A percentile compares a stretch with the other conserved stretches of the same genome.
phyloP scores from a whole-genome alignment of 306 rosid genomes.

The Gastrolobium bilobum region DNA sequence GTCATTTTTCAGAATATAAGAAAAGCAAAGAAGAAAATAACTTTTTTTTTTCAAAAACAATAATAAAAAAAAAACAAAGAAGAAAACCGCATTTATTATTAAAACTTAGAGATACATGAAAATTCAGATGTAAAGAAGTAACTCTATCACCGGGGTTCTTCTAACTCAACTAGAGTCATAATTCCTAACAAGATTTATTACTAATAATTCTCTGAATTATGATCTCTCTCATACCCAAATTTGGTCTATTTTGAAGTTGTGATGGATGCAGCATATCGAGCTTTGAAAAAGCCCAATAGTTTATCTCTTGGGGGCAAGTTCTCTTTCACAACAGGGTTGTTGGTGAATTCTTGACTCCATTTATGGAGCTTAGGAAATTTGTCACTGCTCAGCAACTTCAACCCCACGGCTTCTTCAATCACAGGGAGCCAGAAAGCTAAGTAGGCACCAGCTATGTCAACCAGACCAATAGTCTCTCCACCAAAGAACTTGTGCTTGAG shows the following conservation, averaged over 20 bases:
- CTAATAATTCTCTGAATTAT: neutral
- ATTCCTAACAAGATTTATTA: neutral
- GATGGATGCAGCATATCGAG: constrained; percentile 25
- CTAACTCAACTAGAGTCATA: too few relatives aligned
- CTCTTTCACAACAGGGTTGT: constrained; percentile 51
- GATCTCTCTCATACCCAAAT: neutral
- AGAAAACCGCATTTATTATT: too few relatives aligned
- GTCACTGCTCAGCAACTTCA: constrained; percentile 47
- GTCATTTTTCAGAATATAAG: too few relatives aligned
- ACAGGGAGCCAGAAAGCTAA: constrained; percentile 62
- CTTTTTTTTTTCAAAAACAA: too few relatives aligned
- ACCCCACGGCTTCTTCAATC: constrained; percentile 55
- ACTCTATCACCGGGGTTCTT: too few relatives aligned
- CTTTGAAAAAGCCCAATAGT: constrained; percentile 41
- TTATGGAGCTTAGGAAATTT: constrained; percentile 56
- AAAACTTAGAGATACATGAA: too few relatives aligned
- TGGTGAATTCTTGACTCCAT: constrained; percentile 61
- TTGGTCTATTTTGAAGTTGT: constrained; percentile 32
- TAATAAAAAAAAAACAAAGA: too few relatives aligned
- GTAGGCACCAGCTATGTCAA: constrained; percentile 59
- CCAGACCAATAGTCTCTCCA: constrained; percentile 51
- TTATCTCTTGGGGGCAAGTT: constrained; percentile 49
- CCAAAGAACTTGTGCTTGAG: constrained; percentile 54
- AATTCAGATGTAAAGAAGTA: too few relatives aligned
- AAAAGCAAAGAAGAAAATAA: too few relatives aligned